A percentile compares a stretch with the other conserved stretches of the same genome.
Evolutionary conservation across 495 filamentous ascomycete genomes (phyloP).

Genomic region (Lophiotrema nucula): DNA sequence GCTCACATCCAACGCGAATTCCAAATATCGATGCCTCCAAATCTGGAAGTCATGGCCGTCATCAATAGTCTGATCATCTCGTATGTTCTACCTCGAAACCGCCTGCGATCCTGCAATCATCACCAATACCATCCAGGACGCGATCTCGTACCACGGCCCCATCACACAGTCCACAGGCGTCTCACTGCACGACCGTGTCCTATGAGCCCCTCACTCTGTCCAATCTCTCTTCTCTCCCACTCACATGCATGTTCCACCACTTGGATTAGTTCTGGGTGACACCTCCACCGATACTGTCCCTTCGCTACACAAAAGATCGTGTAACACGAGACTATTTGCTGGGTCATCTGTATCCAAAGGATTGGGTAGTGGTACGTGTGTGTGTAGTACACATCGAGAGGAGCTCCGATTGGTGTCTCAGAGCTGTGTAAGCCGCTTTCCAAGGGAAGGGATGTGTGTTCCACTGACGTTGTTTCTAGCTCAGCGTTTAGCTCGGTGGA

Average conservation of each 20-base stretch:
- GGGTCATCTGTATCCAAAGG: background rate
- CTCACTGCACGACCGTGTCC: conserved; percentile 5
- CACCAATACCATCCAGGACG: too few relatives aligned
- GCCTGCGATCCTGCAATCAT: too few relatives aligned
- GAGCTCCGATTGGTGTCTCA: conserved; percentile 31
- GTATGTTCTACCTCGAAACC: too few relatives aligned
- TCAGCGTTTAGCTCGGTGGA: background rate
- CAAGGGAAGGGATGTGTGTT: conserved; percentile 7
- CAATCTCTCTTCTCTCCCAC: background rate
- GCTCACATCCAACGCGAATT: too few relatives aligned
- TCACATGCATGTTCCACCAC: conserved; percentile 29
- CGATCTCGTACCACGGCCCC: conserved; percentile 4
- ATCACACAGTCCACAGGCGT: background rate
- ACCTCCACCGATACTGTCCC: conserved; percentile 15
- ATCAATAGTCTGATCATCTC: too few relatives aligned
- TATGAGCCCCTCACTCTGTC: background rate
- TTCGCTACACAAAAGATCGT: background rate
- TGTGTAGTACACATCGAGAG: conserved; percentile 8
- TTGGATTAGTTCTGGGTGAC: conserved; percentile 7
- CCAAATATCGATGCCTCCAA: too few relatives aligned
- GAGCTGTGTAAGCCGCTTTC: background rate
- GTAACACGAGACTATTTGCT: background rate
- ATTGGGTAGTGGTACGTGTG: background rate
- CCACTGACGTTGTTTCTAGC: conserved; percentile 18
- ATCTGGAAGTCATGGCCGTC: too few relatives aligned